Conservation (phyloP, 768 basidiomycete genomes). For the Clavaria fumosa region DNA sequence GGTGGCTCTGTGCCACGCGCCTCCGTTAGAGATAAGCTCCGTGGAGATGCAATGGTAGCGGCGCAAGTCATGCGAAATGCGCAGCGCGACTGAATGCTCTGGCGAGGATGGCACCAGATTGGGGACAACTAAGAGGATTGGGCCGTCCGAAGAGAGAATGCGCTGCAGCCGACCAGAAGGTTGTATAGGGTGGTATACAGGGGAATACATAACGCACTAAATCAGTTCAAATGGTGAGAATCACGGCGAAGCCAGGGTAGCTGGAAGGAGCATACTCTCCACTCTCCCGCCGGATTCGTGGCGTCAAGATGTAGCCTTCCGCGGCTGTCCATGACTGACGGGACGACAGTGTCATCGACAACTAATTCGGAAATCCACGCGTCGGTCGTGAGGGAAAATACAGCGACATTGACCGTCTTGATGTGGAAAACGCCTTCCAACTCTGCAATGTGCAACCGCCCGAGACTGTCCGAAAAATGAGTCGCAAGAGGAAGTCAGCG, state of each 20-base stretch:
- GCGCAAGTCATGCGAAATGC: constrained; percentile 53
- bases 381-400: constrained; percentile 7
- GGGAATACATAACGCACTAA: too few species aligned
- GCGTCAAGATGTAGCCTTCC: neutral
- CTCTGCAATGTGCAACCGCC: constrained; percentile 1
- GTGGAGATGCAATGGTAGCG: constrained; percentile 58
- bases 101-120: constrained; percentile 15
- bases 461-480: too few species aligned
- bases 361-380: neutral
- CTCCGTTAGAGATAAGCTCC: constrained; percentile 34
- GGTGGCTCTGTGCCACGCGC: constrained; percentile 17
- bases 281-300: too few species aligned
- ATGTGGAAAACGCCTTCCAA: neutral
- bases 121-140: constrained; percentile 43
- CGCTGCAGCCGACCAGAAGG: constrained; percentile 46
- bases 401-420: constrained; percentile 4
- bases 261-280: too few species aligned
- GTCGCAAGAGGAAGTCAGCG: too few species aligned
- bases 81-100: constrained; percentile 39
- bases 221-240: too few species aligned
- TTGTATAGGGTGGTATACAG: too few species aligned
- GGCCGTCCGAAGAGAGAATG: constrained; percentile 38
- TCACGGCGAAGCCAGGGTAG: too few species aligned
- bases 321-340: neutral
- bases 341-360: constrained; percentile 1